These are phyloP conservation scores for Myxozyma neotropica DNA, from an alignment of 805 yeast genomes.

Conservation along the genomic window DNA sequence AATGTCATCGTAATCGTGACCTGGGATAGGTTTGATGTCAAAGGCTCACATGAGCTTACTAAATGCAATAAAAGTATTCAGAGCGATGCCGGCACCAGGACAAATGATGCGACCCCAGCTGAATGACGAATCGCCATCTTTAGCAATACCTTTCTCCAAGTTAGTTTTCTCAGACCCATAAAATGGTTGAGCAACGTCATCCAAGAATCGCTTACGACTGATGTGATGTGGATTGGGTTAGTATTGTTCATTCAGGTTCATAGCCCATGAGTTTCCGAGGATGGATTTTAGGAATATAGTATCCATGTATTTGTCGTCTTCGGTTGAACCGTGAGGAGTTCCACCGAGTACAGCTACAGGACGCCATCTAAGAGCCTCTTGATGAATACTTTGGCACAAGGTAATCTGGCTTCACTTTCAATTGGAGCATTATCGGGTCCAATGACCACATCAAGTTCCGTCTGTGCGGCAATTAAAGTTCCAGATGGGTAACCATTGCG, in stretches of 20 bases:
- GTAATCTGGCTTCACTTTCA: constrained; percentile 9
- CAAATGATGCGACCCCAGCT: constrained; percentile 21
- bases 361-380: constrained; percentile 13
- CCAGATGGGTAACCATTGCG: constrained; percentile 12
- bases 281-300: constrained; percentile 4
- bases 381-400: constrained; percentile 10
- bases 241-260: constrained; percentile 7
- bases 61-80: neutral
- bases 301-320: constrained; percentile 18
- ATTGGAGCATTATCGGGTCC: constrained; percentile 15
- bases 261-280: constrained; percentile 12
- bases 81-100: constrained; percentile 18
- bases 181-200: neutral
- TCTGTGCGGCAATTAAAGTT: constrained; percentile 3
- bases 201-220: constrained; percentile 8
- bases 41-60: constrained; percentile 12
- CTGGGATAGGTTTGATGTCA: constrained; percentile 11
- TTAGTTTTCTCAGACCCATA: constrained; percentile 3
- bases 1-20: constrained; percentile 5
- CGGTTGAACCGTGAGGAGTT: constrained; percentile 4
- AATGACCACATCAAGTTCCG: constrained; percentile 12
- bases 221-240: constrained; percentile 14
- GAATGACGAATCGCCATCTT: constrained; percentile 8
- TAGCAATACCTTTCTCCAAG: constrained; percentile 1
- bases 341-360: constrained; percentile 10